These are phyloP conservation scores for Dipteronia dyeriana DNA, from an alignment of 345 rosid species.

Conservation along the genomic window DNA sequence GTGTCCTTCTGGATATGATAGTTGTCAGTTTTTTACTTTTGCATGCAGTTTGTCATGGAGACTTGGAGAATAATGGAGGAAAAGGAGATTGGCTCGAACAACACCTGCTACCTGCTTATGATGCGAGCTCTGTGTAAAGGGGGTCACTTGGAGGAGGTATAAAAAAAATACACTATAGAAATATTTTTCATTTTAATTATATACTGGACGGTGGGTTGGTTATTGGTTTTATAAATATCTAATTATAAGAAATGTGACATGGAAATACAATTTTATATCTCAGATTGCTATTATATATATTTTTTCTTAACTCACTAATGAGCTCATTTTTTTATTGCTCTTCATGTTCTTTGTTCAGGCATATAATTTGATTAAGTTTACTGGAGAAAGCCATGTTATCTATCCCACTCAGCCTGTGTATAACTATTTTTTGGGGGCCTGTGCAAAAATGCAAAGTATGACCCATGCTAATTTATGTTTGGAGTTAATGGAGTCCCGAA, in stretches of 20 bases:
- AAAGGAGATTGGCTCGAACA: slow-evolving; percentile 46
- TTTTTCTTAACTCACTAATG: slow-evolving; percentile 7
- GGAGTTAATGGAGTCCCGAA: slow-evolving; percentile 71
- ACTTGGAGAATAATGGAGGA: slow-evolving; percentile 70
- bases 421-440: slow-evolving; percentile 64
- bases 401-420: slow-evolving; percentile 50
- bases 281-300: slow-evolving; percentile 3
- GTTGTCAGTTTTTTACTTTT: slow-evolving; percentile 22
- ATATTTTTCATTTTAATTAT: neutral
- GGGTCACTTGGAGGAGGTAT: slow-evolving; percentile 81
- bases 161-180: slow-evolving; percentile 4
- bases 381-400: slow-evolving; percentile 49
- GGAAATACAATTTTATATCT: neutral
- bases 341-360: slow-evolving; percentile 56
- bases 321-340: neutral
- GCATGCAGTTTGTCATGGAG: slow-evolving; percentile 81
- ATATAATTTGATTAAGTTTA: slow-evolving; percentile 47
- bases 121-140: slow-evolving; percentile 74
- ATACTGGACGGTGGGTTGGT: neutral
- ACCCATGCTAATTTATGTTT: slow-evolving; percentile 61
- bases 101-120: slow-evolving; percentile 52
- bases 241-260: neutral
- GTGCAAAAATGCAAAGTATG: slow-evolving; percentile 39
- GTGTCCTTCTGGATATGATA: slow-evolving; percentile 5
- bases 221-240: slow-evolving; percentile 5